Conservation (phyloP, 2,329 filamentous ascomycete genomes). For the Apiospora arundinis region DNA sequence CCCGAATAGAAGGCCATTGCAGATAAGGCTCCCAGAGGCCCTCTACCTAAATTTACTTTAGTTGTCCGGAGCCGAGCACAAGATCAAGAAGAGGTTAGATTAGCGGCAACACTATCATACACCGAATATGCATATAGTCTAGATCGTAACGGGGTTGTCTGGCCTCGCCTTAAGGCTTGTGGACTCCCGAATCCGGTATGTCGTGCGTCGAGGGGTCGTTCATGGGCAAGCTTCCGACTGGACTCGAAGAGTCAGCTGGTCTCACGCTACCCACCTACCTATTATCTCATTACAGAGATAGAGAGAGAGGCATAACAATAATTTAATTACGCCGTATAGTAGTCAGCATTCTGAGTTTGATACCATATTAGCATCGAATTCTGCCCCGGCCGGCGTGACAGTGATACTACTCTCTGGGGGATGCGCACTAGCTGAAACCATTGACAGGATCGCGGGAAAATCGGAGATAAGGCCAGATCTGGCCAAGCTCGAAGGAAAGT, state of each 20-base stretch:
- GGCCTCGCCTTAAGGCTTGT: background rate
- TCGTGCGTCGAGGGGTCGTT: background rate
- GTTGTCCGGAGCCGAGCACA: too few relatives aligned
- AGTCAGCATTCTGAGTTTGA: background rate
- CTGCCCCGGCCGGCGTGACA: background rate
- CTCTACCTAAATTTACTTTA: too few relatives aligned
- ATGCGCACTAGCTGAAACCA: slow-evolving; percentile 1
- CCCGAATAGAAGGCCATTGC: too few relatives aligned
- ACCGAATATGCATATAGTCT: too few relatives aligned
- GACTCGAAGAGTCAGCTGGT: background rate
- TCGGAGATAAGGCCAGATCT: background rate
- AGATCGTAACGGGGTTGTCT: background rate
- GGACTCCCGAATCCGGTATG: background rate
- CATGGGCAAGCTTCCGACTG: background rate
- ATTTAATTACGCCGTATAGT: background rate
- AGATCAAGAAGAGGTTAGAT: too few relatives aligned
- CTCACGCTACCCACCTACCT: background rate
- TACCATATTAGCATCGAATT: background rate
- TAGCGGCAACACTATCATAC: background rate
- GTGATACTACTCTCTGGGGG: background rate
- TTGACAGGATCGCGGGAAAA: background rate
- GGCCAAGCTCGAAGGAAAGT: background rate
- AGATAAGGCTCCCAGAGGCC: too few relatives aligned
- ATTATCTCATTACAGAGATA: background rate
- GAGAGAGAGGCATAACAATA: background rate